Evolutionary conservation across 768 basidiomycete species (phyloP), one percentile per base, ranked within the genome.

Genomic region (Russula virescens): DNA sequence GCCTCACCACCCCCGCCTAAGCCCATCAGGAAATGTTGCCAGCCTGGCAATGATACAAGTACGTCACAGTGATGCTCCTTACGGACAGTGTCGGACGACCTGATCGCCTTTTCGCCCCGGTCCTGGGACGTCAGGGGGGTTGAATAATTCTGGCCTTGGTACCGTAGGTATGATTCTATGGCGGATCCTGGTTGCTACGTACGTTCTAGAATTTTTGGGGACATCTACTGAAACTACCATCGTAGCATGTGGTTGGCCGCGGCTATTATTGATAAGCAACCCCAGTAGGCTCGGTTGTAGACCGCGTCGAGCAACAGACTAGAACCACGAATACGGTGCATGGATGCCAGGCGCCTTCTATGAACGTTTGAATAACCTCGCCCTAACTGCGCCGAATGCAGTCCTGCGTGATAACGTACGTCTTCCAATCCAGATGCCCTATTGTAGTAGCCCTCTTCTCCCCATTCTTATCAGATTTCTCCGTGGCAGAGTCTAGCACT

Each of bases 191-290:
- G 25, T 63, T 40, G 3, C 21, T 48, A 56, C 28, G 23, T 46
- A 25, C 9, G 26, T 62, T 53, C 51, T 43, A 19, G 7, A 11
- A 48, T 58, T 53, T 60, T 9, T 23, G 61, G 45, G 38, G 38
- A 40, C 10, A 34, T 59, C 31, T 23, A 26, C 38, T 0, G 31
- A 38, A 54, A 45, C 18, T 38, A 55, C 46, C 28, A 26, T 40
- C 21, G 38, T 54, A 47, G 25, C 40, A 28, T 49, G 35, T 34
- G 57, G 60, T 43, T 21, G 57, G 63, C 63, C 59, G 47, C 53
- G 26, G 48, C 34, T 28, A 14, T 23, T 9, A 45, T 46, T 52
- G 31, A 34, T n/a, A n/a, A 25, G 14, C 18, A 35, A 21, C 40
- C 34, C 18, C 18, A 34, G 42, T 25, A 25, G 40, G 38, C 61